Conservation (phyloP, 768 basidiomycete species). For the Tephrocybe sp. region DNA sequence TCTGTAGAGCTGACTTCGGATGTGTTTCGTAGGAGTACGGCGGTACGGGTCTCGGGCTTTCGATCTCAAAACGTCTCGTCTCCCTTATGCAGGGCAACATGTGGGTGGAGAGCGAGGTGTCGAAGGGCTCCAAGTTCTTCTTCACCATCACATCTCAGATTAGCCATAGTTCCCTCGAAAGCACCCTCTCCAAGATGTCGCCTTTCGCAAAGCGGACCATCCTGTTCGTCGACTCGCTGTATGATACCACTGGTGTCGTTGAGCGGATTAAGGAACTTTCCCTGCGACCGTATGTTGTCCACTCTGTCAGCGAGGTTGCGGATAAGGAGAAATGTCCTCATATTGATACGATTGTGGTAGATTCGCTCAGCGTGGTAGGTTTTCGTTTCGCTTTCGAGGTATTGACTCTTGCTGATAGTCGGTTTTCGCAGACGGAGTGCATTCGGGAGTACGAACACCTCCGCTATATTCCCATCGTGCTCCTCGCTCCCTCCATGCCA, state of each 20-base stretch:
- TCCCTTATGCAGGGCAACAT: conserved; percentile 97
- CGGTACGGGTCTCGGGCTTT: conserved; percentile 93
- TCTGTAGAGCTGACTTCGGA: conserved; percentile 3
- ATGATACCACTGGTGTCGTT: conserved; percentile 74
- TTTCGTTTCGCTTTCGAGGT: neutral
- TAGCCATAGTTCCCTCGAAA: conserved; percentile 71
- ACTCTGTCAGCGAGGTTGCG: conserved; percentile 77
- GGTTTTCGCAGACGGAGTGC: conserved; percentile 67
- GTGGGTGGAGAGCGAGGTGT: conserved; percentile 97
- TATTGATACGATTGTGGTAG: conserved; percentile 95
- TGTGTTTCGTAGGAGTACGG: conserved; percentile 77
- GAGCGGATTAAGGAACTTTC: conserved; percentile 78
- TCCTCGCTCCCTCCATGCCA: conserved; percentile 78
- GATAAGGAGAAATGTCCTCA: conserved; percentile 82
- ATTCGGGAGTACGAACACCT: conserved; percentile 92
- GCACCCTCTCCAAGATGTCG: conserved; percentile 74
- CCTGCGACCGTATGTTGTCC: conserved; percentile 73
- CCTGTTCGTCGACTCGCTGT: conserved; percentile 86
- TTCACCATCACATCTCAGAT: conserved; percentile 93
- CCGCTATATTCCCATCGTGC: conserved; percentile 94
- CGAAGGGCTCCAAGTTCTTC: conserved; percentile 93
- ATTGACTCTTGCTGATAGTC: neutral
- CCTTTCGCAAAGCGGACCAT: conserved; percentile 89
- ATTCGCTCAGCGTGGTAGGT: conserved; percentile 81
- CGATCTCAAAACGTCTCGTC: conserved; percentile 96